Conservation (phyloP, 176 grass and related monocot genomes). For the Oryza rufipogon region DNA sequence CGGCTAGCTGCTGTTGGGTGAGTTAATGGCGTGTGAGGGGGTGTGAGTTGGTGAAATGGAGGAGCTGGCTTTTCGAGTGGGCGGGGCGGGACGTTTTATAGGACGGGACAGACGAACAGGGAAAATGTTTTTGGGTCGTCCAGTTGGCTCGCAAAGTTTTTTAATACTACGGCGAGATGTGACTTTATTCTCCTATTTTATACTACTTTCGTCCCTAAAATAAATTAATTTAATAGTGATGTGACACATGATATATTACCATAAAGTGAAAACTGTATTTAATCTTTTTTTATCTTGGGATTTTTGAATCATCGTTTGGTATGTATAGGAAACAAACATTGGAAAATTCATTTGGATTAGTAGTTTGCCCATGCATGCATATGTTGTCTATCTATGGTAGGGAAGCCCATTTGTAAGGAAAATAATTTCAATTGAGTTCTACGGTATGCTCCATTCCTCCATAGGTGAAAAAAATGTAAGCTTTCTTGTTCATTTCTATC, state of each 20-base stretch:
- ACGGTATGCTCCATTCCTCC: no score
- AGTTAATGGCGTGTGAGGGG: background rate
- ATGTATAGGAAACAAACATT: background rate
- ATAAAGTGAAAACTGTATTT: background rate
- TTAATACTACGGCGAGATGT: background rate
- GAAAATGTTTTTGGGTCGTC: slow-evolving; percentile 28
- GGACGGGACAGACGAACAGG: background rate
- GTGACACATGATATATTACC: no score
- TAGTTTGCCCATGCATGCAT: background rate
- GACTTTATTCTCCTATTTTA: background rate
- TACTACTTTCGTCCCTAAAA: background rate
- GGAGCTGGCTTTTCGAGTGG: slow-evolving; percentile 33
- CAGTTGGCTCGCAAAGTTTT: slow-evolving; percentile 32
- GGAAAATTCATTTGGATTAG: background rate
- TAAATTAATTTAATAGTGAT: no score
- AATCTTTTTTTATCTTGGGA: no score
- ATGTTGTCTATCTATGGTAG: background rate
- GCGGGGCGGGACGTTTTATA: slow-evolving; percentile 36
- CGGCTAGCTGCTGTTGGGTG: background rate
- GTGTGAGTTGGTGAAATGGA: slow-evolving; percentile 26
- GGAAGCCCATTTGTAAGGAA: no score
- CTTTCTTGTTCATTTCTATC: no score
- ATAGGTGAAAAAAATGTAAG: no score
- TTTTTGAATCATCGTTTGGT: background rate
- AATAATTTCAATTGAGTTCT: no score